Percentiles rank a stretch among this genome's conserved stretches.
phyloP scores from a whole-genome alignment of 2,329 filamentous ascomycete genomes.

The Neonectria ditissima region DNA sequence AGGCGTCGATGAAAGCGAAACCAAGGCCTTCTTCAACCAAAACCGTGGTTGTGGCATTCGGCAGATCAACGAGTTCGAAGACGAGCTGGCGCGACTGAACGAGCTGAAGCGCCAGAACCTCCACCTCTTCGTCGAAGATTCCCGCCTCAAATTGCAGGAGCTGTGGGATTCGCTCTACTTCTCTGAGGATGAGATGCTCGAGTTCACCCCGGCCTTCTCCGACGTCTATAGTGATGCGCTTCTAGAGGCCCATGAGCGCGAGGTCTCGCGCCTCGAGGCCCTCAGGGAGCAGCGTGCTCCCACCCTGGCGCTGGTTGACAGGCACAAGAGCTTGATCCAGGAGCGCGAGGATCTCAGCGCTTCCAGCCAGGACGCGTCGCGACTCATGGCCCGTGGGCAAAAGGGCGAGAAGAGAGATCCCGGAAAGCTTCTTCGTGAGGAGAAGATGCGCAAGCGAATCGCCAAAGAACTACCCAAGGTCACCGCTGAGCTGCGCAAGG shows the following conservation, averaged over 20 bases:
- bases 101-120: slow-evolving; percentile 96
- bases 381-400: slow-evolving; percentile 88
- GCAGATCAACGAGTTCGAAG: slow-evolving; percentile 95
- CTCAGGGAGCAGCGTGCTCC: slow-evolving; percentile 90
- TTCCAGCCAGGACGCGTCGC: slow-evolving; percentile 94
- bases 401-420: slow-evolving; percentile 96
- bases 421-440: slow-evolving; percentile 90
- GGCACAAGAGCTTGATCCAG: slow-evolving; percentile 82
- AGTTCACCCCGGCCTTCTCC: slow-evolving; percentile 96
- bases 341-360: slow-evolving; percentile 90
- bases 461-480: slow-evolving; percentile 96
- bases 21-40: slow-evolving; percentile 84
- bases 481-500: slow-evolving; percentile 82
- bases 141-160: slow-evolving; percentile 88
- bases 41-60: slow-evolving; percentile 93
- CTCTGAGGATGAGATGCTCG: slow-evolving; percentile 98
- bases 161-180: slow-evolving; percentile 96
- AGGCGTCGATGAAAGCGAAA: slow-evolving; percentile 83
- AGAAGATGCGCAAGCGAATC: slow-evolving; percentile 99
- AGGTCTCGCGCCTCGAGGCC: slow-evolving; percentile 84
- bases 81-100: slow-evolving; percentile 86
- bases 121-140: slow-evolving; percentile 95
- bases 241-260: slow-evolving; percentile 92
- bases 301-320: slow-evolving; percentile 84
- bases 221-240: slow-evolving; percentile 97